Conservation (phyloP, 139 green algal species). For the Micromonas pusilla region DNA sequence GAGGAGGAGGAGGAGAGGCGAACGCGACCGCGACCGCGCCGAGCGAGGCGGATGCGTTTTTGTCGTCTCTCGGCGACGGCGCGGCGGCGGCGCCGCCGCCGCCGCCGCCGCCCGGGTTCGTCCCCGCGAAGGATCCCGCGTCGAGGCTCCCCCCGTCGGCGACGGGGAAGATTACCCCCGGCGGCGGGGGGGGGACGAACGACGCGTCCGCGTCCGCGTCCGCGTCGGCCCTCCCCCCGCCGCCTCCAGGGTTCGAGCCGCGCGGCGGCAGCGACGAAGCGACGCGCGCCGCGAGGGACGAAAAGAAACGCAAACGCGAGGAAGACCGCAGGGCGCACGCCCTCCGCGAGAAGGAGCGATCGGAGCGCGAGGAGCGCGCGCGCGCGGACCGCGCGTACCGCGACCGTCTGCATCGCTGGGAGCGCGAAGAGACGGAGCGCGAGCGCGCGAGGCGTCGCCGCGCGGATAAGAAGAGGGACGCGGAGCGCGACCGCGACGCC, state of each 20-base stretch:
- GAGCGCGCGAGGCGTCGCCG: not conserved
- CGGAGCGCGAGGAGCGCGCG: too few species aligned
- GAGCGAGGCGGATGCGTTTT: too few species aligned
- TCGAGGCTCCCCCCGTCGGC: not conserved
- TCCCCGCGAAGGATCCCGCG: not conserved
- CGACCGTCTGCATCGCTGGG: too few species aligned
- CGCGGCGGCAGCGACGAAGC: not conserved
- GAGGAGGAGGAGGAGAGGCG: not conserved
- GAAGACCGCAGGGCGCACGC: too few species aligned
- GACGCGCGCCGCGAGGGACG: not conserved
- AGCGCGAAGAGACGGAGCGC: not conserved
- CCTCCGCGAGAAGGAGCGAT: too few species aligned
- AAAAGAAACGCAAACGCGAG: not conserved
- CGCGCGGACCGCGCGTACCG: too few species aligned
- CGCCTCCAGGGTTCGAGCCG: too few species aligned
- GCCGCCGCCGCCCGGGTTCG: not conserved
- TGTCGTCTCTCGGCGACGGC: not conserved
- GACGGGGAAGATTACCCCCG: too few species aligned
- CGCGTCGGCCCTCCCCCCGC: not conserved
- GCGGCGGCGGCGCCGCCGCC: constrained; percentile 4
- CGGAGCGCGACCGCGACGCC: not conserved
- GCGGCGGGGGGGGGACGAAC: too few species aligned
- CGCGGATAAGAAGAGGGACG: not conserved
- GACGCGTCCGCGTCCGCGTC: not conserved
- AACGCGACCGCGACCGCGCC: too few species aligned